Evolutionary conservation across 2,329 filamentous ascomycete species (phyloP).

Genomic region (Aspergillus carbonarius): DNA sequence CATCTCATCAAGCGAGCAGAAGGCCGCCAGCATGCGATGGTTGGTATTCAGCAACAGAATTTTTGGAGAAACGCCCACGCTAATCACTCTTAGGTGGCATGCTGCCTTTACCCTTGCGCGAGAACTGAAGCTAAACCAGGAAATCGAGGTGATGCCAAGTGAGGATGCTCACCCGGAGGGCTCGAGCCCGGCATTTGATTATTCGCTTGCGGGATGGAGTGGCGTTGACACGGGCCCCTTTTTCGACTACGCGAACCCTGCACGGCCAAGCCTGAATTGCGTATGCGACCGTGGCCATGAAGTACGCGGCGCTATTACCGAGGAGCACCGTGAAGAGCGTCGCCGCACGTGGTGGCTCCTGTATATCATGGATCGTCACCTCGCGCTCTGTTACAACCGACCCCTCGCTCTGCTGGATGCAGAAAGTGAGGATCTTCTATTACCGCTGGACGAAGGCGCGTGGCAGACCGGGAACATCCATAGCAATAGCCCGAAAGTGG

Average conservation of each 20-base stretch:
- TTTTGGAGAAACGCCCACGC: not conserved
- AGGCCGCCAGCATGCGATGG: slow-evolving; percentile 90
- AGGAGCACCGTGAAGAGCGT: slow-evolving; percentile 86
- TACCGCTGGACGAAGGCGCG: slow-evolving; percentile 81
- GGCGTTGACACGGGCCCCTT: slow-evolving; percentile 53
- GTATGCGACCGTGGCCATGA: slow-evolving; percentile 32
- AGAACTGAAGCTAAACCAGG: slow-evolving; percentile 82
- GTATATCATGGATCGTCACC: slow-evolving; percentile 86
- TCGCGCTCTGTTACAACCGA: slow-evolving; percentile 88
- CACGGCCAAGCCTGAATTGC: slow-evolving; percentile 35
- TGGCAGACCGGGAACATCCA: slow-evolving; percentile 85
- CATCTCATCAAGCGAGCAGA: slow-evolving; percentile 90
- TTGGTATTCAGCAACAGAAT: slow-evolving; percentile 12
- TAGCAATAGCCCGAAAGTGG: slow-evolving; percentile 46
- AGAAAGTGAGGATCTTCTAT: slow-evolving; percentile 78
- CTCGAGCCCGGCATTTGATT: slow-evolving; percentile 35
- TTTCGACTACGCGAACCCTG: slow-evolving; percentile 43
- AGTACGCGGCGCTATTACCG: slow-evolving; percentile 50
- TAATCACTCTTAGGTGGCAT: slow-evolving; percentile 62
- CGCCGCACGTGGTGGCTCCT: slow-evolving; percentile 91
- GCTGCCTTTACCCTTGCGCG: slow-evolving; percentile 87
- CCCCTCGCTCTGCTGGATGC: slow-evolving; percentile 83
- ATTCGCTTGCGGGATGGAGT: slow-evolving; percentile 31
- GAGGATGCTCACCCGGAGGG: slow-evolving; percentile 30
- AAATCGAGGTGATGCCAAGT: slow-evolving; percentile 54